These are phyloP conservation scores for Rubroboletus pulcherrimus DNA, from an alignment of 768 basidiomycete genomes.

Conservation along the genomic window DNA sequence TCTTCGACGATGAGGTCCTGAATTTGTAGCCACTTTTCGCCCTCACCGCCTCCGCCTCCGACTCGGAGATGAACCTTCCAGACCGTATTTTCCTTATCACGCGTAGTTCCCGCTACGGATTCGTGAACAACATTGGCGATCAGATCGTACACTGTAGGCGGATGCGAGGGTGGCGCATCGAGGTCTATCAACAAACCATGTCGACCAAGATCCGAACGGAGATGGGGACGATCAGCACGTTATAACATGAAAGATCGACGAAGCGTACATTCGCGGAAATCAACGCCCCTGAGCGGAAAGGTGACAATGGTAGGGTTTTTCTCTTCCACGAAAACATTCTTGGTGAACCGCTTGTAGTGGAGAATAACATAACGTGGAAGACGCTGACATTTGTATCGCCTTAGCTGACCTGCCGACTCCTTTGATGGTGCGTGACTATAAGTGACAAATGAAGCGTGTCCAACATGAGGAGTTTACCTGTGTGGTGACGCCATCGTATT, in stretches of 20 bases:
- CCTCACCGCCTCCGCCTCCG: constrained; percentile 70
- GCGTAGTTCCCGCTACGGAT: constrained; percentile 92
- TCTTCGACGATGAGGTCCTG: constrained; percentile 97
- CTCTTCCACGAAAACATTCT: constrained; percentile 95
- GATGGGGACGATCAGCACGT: constrained; percentile 18
- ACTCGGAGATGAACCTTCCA: constrained; percentile 90
- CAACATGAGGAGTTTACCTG: constrained; percentile 52
- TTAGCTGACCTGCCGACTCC: constrained; percentile 83
- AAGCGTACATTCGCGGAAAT: constrained; percentile 84
- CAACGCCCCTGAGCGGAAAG: constrained; percentile 90
- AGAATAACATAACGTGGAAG: constrained; percentile 92
- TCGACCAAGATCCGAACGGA: constrained; percentile 25
- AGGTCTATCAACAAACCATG: constrained; percentile 53
- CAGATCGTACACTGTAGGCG: constrained; percentile 82
- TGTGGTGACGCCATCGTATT: constrained; percentile 90
- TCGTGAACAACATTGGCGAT: constrained; percentile 95
- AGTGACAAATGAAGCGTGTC: constrained; percentile 13
- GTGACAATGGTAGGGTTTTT: constrained; percentile 99
- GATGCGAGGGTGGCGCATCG: constrained; percentile 58
- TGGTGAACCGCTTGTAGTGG: constrained; percentile 95
- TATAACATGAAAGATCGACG: constrained; percentile 21
- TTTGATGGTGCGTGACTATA: constrained; percentile 30
- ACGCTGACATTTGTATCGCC: constrained; percentile 84
- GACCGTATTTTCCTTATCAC: constrained; percentile 85
- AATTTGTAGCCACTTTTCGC: constrained; percentile 93